Conservation (phyloP, 805 yeast species). For the Cyberlindnera samutprakarnensis region DNA sequence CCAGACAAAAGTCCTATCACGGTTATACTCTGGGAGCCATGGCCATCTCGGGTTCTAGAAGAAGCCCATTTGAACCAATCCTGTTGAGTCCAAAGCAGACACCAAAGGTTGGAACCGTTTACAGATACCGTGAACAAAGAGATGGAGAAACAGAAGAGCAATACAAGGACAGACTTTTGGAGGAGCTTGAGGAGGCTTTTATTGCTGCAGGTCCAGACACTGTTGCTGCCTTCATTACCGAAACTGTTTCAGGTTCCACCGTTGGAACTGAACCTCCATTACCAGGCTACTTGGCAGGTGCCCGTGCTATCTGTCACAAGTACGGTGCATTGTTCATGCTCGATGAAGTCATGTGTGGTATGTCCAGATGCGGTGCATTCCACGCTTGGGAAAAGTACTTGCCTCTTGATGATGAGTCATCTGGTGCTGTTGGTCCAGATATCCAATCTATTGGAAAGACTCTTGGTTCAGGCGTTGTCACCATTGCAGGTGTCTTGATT, state of each 20-base stretch:
- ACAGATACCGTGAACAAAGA: slow-evolving; percentile 23
- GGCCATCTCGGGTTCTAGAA: slow-evolving; percentile 32
- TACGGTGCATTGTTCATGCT: slow-evolving; percentile 41
- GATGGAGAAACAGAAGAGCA: slow-evolving; percentile 31
- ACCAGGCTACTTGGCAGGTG: slow-evolving; percentile 39
- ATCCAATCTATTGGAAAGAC: slow-evolving; percentile 41
- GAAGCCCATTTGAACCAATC: slow-evolving; percentile 29
- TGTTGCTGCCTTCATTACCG: slow-evolving; percentile 36
- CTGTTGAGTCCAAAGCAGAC: slow-evolving; percentile 17
- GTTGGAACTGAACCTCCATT: slow-evolving; percentile 35
- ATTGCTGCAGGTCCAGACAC: slow-evolving; percentile 34
- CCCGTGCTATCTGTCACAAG: slow-evolving; percentile 39
- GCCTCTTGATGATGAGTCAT: too few species aligned
- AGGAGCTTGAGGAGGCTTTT: slow-evolving; percentile 35
- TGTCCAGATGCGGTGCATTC: slow-evolving; percentile 42
- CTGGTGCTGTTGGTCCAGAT: slow-evolving; percentile 41
- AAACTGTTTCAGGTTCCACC: slow-evolving; percentile 41
- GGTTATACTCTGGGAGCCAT: slow-evolving; percentile 42
- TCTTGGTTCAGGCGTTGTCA: slow-evolving; percentile 39
- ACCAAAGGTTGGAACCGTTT: slow-evolving; percentile 21
- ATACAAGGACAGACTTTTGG: slow-evolving; percentile 30
- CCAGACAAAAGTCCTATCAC: slow-evolving; percentile 39
- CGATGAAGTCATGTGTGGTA: slow-evolving; percentile 52
- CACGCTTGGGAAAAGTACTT: slow-evolving; percentile 37
- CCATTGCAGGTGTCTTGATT: slow-evolving; percentile 37